These are phyloP conservation scores for Candida morakotiae DNA, from an alignment of 805 yeast species.

Conservation along the genomic window DNA sequence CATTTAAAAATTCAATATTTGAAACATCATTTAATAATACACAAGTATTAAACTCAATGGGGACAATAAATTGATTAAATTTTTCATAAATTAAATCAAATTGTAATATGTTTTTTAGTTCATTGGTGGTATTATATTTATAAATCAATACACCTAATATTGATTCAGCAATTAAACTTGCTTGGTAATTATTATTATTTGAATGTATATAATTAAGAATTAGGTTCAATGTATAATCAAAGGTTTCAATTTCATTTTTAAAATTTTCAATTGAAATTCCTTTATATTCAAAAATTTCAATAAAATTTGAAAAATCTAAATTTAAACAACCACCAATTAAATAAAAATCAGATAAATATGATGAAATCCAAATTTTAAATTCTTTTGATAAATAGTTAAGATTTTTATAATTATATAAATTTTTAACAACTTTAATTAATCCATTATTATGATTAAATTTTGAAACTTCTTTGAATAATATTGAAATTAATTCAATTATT, in stretches of 20 bases:
- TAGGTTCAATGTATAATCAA: slow-evolving; percentile 20
- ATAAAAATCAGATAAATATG: slow-evolving; percentile 19
- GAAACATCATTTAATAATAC: slow-evolving; percentile 23
- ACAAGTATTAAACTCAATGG: slow-evolving; percentile 32
- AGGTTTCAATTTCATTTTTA: slow-evolving; percentile 10
- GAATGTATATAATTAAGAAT: slow-evolving; percentile 18
- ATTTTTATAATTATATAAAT: slow-evolving; percentile 4
- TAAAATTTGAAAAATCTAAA: too few species aligned
- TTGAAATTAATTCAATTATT: slow-evolving; percentile 5
- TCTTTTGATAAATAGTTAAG: slow-evolving; percentile 8
- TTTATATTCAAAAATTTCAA: slow-evolving; percentile 7
- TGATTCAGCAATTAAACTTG: slow-evolving; percentile 30
- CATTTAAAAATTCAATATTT: slow-evolving; percentile 11
- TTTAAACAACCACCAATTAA: slow-evolving; percentile 15
- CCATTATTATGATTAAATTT: slow-evolving; percentile 5
- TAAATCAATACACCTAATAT: slow-evolving; percentile 37
- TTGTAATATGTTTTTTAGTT: slow-evolving; percentile 17
- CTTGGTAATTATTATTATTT: slow-evolving; percentile 14
- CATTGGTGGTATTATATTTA: slow-evolving; percentile 16
- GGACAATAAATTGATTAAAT: slow-evolving; percentile 19
- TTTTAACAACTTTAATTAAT: slow-evolving; percentile 6
- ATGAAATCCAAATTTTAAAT: slow-evolving; percentile 20
- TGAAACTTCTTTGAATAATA: slow-evolving; percentile 6
- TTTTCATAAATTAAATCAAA: slow-evolving; percentile 14
- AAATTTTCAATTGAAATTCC: slow-evolving; percentile 10